phyloP scores from a whole-genome alignment of 2,329 filamentous ascomycete species.

The Diaporthe sp. region DNA sequence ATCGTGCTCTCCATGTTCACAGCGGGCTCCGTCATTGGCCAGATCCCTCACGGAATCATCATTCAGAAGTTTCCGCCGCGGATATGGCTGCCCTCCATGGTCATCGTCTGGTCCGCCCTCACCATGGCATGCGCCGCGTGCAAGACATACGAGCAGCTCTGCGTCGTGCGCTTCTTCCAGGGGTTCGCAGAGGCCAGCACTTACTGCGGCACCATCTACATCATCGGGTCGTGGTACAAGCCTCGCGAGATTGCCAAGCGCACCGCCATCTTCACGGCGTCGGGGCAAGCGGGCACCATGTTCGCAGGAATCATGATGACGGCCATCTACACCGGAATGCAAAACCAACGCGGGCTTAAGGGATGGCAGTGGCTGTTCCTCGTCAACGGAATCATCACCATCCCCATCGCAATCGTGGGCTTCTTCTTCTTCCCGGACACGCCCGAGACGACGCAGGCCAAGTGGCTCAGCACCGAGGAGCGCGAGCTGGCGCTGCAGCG shows the following conservation, averaged over 20 bases:
- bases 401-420: conserved; percentile 59
- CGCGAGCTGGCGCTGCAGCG: conserved; percentile 42
- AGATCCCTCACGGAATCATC: conserved; percentile 55
- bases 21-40: conserved; percentile 49
- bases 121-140: conserved; percentile 47
- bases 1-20: conserved; percentile 52
- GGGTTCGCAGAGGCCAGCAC: conserved; percentile 59
- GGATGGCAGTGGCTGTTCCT: conserved; percentile 57
- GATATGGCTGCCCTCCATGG: conserved; percentile 58
- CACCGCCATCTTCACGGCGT: conserved; percentile 62
- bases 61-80: conserved; percentile 60
- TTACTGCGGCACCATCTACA: conserved; percentile 60
- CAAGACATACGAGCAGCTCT: conserved; percentile 42
- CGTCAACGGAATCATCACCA: conserved; percentile 59
- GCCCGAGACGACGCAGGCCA: conserved; percentile 51
- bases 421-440: conserved; percentile 55
- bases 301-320: conserved; percentile 66
- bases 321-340: conserved; percentile 48
- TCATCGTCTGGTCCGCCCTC: conserved; percentile 58
- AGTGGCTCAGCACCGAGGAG: conserved; percentile 47
- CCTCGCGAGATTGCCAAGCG: conserved; percentile 62
- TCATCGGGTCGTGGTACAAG: conserved; percentile 65
- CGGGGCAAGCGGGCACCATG: conserved; percentile 62
- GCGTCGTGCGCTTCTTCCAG: conserved; percentile 55
- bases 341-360: conserved; percentile 52